A percentile compares a stretch with the other conserved stretches of the same genome.
Conservation (phyloP, 306 rosid species). For the Begonia loranthoides region DNA sequence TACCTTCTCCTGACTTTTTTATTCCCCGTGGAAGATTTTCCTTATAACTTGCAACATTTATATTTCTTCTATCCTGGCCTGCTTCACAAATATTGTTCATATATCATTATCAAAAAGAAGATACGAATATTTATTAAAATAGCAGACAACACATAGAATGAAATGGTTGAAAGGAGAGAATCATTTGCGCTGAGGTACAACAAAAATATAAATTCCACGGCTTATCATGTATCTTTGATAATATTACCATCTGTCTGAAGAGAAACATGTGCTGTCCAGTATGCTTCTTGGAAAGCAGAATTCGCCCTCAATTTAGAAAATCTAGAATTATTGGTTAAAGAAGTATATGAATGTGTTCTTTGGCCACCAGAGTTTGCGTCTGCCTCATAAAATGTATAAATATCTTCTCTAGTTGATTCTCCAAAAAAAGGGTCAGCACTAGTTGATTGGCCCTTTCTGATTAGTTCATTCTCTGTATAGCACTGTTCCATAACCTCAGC, state of each 20-base stretch:
- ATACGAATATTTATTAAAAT: conserved; percentile 2
- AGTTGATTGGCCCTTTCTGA: conserved; percentile 16
- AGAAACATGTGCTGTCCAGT: conserved; percentile 20
- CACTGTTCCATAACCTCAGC: conserved; percentile 16
- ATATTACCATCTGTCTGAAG: conserved; percentile 36
- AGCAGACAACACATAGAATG: neutral
- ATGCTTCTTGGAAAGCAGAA: conserved; percentile 17
- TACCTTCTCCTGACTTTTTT: conserved; percentile 25
- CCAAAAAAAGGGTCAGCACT: conserved; percentile 20
- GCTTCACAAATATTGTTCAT: conserved; percentile 25
- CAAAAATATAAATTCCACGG: neutral
- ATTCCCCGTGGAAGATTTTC: conserved; percentile 25
- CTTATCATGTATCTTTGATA: conserved; percentile 12
- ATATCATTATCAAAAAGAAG: conserved; percentile 12
- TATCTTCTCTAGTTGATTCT: conserved; percentile 54
- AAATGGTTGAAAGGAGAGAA: neutral
- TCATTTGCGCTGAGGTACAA: conserved; percentile 3
- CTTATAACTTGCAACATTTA: conserved; percentile 17
- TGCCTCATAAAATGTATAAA: conserved; percentile 62
- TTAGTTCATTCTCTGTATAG: conserved; percentile 23
- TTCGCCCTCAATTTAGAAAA: conserved; percentile 25
- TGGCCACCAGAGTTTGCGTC: conserved; percentile 26
- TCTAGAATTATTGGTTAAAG: conserved; percentile 19
- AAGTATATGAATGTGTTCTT: conserved; percentile 22
- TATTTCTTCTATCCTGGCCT: conserved; percentile 38